A percentile compares a stretch with the other conserved stretches of the same genome.
Conservation (phyloP, 345 rosid genomes). For the Abelmoschus esculentus region DNA sequence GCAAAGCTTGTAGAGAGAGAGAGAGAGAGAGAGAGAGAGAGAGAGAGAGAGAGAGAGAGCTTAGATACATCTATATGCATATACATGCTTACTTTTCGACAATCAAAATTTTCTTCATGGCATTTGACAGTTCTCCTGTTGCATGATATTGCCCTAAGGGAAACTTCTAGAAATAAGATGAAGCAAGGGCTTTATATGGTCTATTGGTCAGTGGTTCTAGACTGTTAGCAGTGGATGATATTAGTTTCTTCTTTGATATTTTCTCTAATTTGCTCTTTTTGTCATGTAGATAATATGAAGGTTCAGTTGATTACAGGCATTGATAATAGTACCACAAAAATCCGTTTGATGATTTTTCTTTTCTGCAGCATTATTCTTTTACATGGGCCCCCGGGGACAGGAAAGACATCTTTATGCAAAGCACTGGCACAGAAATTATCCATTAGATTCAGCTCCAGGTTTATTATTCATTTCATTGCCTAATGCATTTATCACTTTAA, state of each 20-base stretch:
- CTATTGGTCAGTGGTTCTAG: not conserved
- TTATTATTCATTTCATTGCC: not conserved
- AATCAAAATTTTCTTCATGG: not conserved
- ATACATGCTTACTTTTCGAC: not conserved
- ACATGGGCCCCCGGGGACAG: constrained; percentile 99
- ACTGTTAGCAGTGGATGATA: not conserved
- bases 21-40: not conserved
- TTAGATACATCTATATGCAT: not conserved
- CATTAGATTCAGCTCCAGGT: constrained; percentile 81
- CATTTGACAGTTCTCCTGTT: not conserved
- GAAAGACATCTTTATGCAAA: constrained; percentile 92
- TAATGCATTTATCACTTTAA: not conserved
- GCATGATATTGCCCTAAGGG: not conserved
- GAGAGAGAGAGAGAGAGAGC: not conserved
- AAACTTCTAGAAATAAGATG: not conserved
- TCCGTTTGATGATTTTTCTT: constrained; percentile 1
- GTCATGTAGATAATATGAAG: not conserved
- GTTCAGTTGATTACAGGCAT: not conserved
- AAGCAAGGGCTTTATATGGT: not conserved
- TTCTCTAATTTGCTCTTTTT: not conserved
- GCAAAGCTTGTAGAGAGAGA: not conserved
- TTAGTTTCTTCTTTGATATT: not conserved
- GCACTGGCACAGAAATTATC: constrained; percentile 96
- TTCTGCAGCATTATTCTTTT: constrained; percentile 76
- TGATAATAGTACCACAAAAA: not conserved